A percentile compares a stretch with the other conserved stretches of the same genome.
Conservation (phyloP, 23 red algal genomes). For the Gracilaria domingensis region DNA sequence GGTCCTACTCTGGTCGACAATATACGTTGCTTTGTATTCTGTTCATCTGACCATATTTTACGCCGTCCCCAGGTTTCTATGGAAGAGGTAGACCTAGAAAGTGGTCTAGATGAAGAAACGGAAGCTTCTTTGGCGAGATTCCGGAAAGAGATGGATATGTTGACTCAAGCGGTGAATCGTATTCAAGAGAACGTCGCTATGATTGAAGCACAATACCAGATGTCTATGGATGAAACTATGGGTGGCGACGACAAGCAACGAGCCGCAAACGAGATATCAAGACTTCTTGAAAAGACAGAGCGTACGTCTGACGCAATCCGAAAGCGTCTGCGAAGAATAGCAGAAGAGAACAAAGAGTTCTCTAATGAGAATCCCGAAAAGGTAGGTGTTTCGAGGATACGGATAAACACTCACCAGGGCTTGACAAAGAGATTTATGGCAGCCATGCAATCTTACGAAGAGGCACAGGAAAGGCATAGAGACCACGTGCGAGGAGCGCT, state of each 20-base stretch:
- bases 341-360: conserved; percentile 69
- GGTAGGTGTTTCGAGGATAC: conserved; percentile 40
- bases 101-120: conserved; percentile 24
- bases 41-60: neutral
- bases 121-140: conserved; percentile 32
- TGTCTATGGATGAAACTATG: conserved; percentile 29
- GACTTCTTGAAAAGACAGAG: conserved; percentile 58
- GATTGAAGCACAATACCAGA: conserved; percentile 58
- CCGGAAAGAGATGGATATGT: conserved; percentile 48
- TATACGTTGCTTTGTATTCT: neutral
- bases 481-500: conserved; percentile 55
- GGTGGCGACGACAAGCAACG: neutral
- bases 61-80: conserved; percentile 3
- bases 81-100: conserved; percentile 51
- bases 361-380: conserved; percentile 28
- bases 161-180: conserved; percentile 46
- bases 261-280: conserved; percentile 33
- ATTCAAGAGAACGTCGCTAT: conserved; percentile 52
- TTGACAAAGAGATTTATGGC: conserved; percentile 77
- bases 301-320: conserved; percentile 62
- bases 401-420: conserved; percentile 75
- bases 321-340: conserved; percentile 79
- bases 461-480: conserved; percentile 74
- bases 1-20: neutral
- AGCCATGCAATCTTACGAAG: conserved; percentile 70